phyloP scores from a whole-genome alignment of 2,329 filamentous ascomycete species.

The Fusarium lateritium region DNA sequence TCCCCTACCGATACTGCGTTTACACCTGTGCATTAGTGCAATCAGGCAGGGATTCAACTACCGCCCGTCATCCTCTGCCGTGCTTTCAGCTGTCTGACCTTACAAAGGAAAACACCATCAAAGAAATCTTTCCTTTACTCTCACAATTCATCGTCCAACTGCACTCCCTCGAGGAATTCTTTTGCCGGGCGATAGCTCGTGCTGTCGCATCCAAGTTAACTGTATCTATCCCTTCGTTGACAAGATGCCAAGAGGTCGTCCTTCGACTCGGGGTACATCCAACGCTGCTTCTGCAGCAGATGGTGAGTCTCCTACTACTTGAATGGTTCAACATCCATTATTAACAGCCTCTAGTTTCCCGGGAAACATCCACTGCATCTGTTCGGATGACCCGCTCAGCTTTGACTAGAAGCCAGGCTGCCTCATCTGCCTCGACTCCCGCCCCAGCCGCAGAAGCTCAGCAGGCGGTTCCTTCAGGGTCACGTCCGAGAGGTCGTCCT shows the following conservation, averaged over 20 bases:
- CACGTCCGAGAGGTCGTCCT: constrained; percentile 47
- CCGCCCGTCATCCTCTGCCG: constrained; percentile 11
- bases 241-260: constrained; percentile 53
- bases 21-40: constrained; percentile 37
- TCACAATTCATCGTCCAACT: background rate
- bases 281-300: constrained; percentile 33
- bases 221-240: background rate
- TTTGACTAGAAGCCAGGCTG: constrained; percentile 35
- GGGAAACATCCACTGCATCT: constrained; percentile 32
- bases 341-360: constrained; percentile 36
- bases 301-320: constrained; percentile 28
- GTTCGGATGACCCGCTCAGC: constrained; percentile 50
- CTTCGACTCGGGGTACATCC: constrained; percentile 39
- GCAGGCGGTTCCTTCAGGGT: background rate
- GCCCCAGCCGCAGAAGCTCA: constrained; percentile 5
- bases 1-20: constrained; percentile 26
- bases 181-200: background rate
- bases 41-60: constrained; percentile 29
- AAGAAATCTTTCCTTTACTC: background rate
- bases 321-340: background rate
- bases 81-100: constrained; percentile 4
- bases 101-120: background rate
- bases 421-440: constrained; percentile 15
- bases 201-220: background rate
- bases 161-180: background rate